These are phyloP conservation scores for Liquidambar formosana DNA, from an alignment of 164 flowering plant genomes.

Conservation along the genomic window DNA sequence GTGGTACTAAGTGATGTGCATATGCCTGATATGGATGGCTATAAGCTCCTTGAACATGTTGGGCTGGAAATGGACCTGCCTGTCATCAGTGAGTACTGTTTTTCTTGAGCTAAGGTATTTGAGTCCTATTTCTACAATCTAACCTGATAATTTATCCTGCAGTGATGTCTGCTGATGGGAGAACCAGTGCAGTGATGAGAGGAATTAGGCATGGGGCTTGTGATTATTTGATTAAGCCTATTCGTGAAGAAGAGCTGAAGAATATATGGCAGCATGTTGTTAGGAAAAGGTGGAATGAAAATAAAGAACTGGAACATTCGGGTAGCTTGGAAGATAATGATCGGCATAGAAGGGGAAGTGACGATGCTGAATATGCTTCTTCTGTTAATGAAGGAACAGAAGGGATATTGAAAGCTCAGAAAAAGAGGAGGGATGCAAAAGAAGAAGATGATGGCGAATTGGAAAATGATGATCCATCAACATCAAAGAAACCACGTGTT, in stretches of 20 bases:
- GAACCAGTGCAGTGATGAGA: constrained; percentile 67
- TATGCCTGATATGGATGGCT: constrained; percentile 97
- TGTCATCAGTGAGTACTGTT: constrained; percentile 73
- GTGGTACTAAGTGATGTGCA: constrained; percentile 85
- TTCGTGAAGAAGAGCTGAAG: constrained; percentile 70
- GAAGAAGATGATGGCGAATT: constrained; percentile 72
- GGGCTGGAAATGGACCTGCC: constrained; percentile 93
- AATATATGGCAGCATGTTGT: constrained; percentile 94
- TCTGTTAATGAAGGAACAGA: constrained; percentile 65
- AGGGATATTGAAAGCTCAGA: constrained; percentile 47
- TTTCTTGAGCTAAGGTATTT: constrained; percentile 2
- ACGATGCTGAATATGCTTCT: constrained; percentile 61
- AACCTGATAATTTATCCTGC: constrained; percentile 18
- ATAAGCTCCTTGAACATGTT: constrained; percentile 80
- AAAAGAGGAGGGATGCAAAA: constrained; percentile 54
- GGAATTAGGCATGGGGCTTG: constrained; percentile 89
- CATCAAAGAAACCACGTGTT: constrained; percentile 85
- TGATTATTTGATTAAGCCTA: constrained; percentile 88
- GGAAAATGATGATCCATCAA: constrained; percentile 63
- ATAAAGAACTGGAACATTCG: constrained; percentile 57
- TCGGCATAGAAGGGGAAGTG: constrained; percentile 42
- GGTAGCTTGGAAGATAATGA: constrained; percentile 63
- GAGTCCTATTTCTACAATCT: not conserved
- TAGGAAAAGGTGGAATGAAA: constrained; percentile 59
- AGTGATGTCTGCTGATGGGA: constrained; percentile 94